These are phyloP conservation scores for Gonapodya prolifera DNA, from an alignment of 192 early-diverging fungal genomes.

Conservation along the genomic window DNA sequence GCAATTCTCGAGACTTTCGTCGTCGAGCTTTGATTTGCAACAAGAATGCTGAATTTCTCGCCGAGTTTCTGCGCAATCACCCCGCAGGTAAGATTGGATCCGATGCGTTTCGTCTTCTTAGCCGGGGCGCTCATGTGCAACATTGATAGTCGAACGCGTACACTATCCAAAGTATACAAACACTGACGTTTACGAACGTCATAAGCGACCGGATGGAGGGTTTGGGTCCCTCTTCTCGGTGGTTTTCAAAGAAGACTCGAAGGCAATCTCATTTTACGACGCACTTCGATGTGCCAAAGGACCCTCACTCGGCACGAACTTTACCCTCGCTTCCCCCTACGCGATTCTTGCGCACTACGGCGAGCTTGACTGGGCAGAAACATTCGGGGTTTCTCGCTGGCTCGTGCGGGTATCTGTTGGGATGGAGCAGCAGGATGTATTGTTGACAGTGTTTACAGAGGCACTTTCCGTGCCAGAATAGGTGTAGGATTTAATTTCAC, in stretches of 20 bases:
- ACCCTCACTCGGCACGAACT: constrained; percentile 92
- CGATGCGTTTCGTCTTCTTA: not conserved
- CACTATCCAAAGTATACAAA: constrained; percentile 78
- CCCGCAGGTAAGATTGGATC: constrained; percentile 41
- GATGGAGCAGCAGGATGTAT: constrained; percentile 54
- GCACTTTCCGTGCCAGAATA: constrained; percentile 20
- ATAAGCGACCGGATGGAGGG: constrained; percentile 37
- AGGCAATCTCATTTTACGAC: constrained; percentile 59
- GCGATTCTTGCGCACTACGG: constrained; percentile 89
- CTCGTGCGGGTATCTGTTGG: constrained; percentile 84
- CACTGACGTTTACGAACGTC: constrained; percentile 41
- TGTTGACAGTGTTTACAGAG: constrained; percentile 57
- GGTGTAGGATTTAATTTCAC: too few species aligned
- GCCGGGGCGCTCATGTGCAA: constrained; percentile 2
- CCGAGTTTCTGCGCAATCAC: constrained; percentile 51
- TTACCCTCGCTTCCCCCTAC: constrained; percentile 88
- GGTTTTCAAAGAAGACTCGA: constrained; percentile 32
- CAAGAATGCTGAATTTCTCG: constrained; percentile 62
- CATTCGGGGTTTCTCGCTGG: constrained; percentile 59
- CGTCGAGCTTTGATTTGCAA: constrained; percentile 64
- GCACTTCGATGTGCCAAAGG: constrained; percentile 72
- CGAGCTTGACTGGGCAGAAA: constrained; percentile 86
- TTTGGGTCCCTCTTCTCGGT: constrained; percentile 86
- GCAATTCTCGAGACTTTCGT: constrained; percentile 81
- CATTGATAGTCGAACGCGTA: constrained; percentile 45